Evolutionary conservation across 2,329 filamentous ascomycete species (phyloP).

Genomic region (Fusarium domesticum): DNA sequence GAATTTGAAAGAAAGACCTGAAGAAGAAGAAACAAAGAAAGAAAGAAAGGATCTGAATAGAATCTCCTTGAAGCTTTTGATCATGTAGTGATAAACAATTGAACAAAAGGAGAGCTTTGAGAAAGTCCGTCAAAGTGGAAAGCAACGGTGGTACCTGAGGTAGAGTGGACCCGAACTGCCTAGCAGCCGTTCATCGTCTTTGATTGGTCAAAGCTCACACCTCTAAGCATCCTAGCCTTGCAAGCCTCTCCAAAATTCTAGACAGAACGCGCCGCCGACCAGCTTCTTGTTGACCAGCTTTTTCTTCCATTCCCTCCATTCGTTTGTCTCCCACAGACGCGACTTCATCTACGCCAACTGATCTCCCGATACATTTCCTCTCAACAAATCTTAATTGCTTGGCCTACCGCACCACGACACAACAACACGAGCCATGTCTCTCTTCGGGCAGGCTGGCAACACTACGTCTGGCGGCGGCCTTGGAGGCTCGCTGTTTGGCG

Average conservation of each 20-base stretch:
- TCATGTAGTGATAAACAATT: too few species aligned
- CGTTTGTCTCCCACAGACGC: not conserved
- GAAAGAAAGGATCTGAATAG: too few species aligned
- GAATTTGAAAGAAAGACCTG: too few species aligned
- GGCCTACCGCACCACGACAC: slow-evolving; percentile 1
- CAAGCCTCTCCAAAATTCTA: slow-evolving; percentile 32
- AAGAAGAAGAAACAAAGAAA: too few species aligned
- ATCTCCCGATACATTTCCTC: not conserved
- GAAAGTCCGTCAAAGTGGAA: too few species aligned
- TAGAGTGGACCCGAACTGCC: slow-evolving; percentile 17
- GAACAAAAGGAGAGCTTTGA: too few species aligned
- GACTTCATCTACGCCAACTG: not conserved
- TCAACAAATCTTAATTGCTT: not conserved
- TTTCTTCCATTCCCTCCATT: slow-evolving; percentile 3
- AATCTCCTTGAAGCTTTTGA: too few species aligned
- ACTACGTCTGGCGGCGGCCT: slow-evolving; percentile 11
- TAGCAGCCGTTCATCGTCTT: slow-evolving; percentile 7
- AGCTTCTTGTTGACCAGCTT: slow-evolving; percentile 20
- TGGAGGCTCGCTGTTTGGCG: slow-evolving; percentile 24
- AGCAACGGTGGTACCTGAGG: slow-evolving; percentile 5
- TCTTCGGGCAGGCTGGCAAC: slow-evolving; percentile 34
- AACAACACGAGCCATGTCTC: slow-evolving; percentile 30
- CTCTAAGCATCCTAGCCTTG: slow-evolving; percentile 30
- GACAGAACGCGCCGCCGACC: slow-evolving; percentile 27
- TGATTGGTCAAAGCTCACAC: slow-evolving; percentile 37